phyloP scores from a whole-genome alignment of 495 filamentous ascomycete species.

The Penicillium paradoxum region DNA sequence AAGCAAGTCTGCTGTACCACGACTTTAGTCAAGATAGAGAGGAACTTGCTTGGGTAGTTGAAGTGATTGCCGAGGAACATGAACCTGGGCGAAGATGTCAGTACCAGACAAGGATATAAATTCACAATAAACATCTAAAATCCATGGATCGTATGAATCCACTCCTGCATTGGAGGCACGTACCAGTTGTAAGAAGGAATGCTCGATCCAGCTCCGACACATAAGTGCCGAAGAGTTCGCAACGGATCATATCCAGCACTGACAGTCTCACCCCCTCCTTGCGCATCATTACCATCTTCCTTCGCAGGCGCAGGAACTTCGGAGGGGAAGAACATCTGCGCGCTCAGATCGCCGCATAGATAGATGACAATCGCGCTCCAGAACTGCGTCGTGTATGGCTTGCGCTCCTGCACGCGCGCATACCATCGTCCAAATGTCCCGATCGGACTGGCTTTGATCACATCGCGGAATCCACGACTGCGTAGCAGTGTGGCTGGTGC shows the following conservation, averaged over 20 bases:
- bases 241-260: conserved; percentile 61
- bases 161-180: background rate
- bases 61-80: conserved; percentile 72
- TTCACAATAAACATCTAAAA: too few species aligned
- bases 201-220: conserved; percentile 64
- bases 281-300: background rate
- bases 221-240: conserved; percentile 64
- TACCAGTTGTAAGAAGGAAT: conserved; percentile 82
- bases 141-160: too few species aligned
- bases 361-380: conserved; percentile 72
- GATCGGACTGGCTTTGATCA: conserved; percentile 51
- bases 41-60: conserved; percentile 68
- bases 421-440: conserved; percentile 50
- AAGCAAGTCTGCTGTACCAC: conserved; percentile 76
- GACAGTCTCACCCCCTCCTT: conserved; percentile 19
- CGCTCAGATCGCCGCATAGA: conserved; percentile 71
- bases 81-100: conserved; percentile 51
- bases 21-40: conserved; percentile 72
- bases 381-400: conserved; percentile 76
- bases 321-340: conserved; percentile 55
- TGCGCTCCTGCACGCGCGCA: conserved; percentile 58
- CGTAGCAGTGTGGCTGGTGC: conserved; percentile 29
- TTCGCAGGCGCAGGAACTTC: conserved; percentile 18
- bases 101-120: background rate
- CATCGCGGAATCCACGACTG: conserved; percentile 54